phyloP scores from a whole-genome alignment of 2,329 filamentous ascomycete species.

The Neonectria sp. region DNA sequence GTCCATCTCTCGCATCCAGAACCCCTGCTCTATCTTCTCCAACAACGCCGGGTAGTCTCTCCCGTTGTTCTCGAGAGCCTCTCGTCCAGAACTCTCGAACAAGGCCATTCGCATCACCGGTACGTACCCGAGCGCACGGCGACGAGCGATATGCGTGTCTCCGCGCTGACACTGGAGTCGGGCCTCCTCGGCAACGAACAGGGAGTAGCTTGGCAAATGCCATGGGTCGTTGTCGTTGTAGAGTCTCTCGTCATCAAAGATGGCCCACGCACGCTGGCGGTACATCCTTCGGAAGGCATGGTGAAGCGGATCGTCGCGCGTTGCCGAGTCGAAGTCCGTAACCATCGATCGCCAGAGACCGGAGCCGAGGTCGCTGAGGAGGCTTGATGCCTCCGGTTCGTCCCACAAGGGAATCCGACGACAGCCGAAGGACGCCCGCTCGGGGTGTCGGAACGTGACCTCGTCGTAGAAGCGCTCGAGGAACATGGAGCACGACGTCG shows the following conservation, averaged over 20 bases:
- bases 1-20: neutral
- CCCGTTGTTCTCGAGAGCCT: neutral
- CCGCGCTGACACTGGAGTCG: neutral
- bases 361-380: neutral
- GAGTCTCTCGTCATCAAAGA: constrained; percentile 17
- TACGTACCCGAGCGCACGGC: neutral
- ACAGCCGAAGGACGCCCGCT: neutral
- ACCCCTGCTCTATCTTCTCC: neutral
- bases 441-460: neutral
- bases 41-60: neutral
- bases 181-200: neutral
- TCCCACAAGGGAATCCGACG: neutral
- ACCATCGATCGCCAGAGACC: constrained; percentile 3
- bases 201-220: neutral
- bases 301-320: neutral
- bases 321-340: neutral
- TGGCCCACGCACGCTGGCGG: constrained; percentile 27
- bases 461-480: constrained; percentile 14
- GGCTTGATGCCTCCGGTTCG: neutral
- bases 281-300: constrained; percentile 18
- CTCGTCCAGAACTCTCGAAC: neutral
- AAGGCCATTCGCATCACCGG: neutral
- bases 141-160: neutral
- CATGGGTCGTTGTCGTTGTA: neutral
- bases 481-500: neutral